Evolutionary conservation across 2,329 filamentous ascomycete species (phyloP).

Genomic region (Aspergillus sojae): DNA sequence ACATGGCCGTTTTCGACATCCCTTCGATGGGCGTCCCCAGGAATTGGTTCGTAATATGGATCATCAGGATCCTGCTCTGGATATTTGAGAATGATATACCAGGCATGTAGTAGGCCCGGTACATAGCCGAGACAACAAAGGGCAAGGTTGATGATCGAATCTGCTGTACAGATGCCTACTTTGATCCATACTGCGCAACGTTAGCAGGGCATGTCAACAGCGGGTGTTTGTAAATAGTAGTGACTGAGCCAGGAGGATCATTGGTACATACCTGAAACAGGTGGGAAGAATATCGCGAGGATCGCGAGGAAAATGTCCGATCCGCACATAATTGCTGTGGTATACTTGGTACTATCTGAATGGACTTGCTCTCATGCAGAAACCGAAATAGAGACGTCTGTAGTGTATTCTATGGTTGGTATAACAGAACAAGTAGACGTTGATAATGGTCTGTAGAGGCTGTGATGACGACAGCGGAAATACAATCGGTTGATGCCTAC

Average conservation of each 20-base stretch:
- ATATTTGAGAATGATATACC: constrained; percentile 95
- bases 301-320: constrained; percentile 64
- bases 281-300: constrained; percentile 64
- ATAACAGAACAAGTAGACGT: not conserved
- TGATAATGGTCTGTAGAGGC: not conserved
- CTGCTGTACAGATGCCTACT: constrained; percentile 85
- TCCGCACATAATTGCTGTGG: constrained; percentile 54
- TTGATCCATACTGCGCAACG: constrained; percentile 84
- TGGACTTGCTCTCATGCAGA: constrained; percentile 7
- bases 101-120: constrained; percentile 88
- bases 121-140: constrained; percentile 79
- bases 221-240: not conserved
- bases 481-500: constrained; percentile 12
- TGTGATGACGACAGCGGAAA: constrained; percentile 19
- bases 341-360: constrained; percentile 5
- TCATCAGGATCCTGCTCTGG: constrained; percentile 71
- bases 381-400: not conserved
- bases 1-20: constrained; percentile 54
- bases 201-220: constrained; percentile 33
- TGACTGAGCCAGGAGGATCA: not conserved
- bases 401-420: not conserved
- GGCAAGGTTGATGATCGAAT: constrained; percentile 92
- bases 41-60: constrained; percentile 63
- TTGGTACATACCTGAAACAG: constrained; percentile 54
- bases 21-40: constrained; percentile 54